Evolutionary conservation across 208 protist genomes (phyloP), one percentile per base, ranked within the genome.

Genomic region (Acanthamoeba royreba): DNA sequence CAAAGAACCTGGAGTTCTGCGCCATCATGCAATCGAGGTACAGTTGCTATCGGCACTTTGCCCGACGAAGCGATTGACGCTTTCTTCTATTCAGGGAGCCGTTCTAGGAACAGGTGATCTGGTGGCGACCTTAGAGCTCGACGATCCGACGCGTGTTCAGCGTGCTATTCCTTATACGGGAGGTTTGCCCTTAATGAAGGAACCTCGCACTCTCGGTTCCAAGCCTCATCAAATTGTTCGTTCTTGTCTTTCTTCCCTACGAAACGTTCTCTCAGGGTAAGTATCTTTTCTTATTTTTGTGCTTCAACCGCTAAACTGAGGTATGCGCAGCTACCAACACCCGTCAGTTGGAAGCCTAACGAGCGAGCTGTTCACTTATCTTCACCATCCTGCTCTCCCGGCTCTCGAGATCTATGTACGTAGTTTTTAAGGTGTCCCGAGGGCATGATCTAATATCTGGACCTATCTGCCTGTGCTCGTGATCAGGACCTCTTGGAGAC

Each of bases 61-160:
- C 1, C 9, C 25, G n/a, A n/a, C n/a, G n/a, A n/a, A n/a, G n/a
- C n/a, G n/a, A n/a, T n/a, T n/a, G n/a, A n/a, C 45, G 2, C 13
- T 2, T 4, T 19, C 3, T 89, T 94, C 66, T 63, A 33, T 1
- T 5, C 92, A 98, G n/a, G 98, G 99, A 66, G 97, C 96, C 93
- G 98, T 98, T 79, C 97, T 99, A 92, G 72, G 96, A n/a, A 93
- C 98, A 31, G 99, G 99, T 89, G 97, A 98, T 28, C 95, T 99
- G 47, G 94, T 99, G 46, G 98, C 97, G 0, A 97, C 96, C 43
- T 96, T 99, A 43, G 97, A 97, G 2, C 97, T 99, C 0, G 98
- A 99, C 69, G 98, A 99, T 93, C 97, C 97, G 15, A 97, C 96
- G 77, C 98, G 97, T 42, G 88, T 93, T 13, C 88, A 45, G 35